Evolutionary conservation across 106 monocot genomes (phyloP).

Genomic region (Iris macrosiphon): DNA sequence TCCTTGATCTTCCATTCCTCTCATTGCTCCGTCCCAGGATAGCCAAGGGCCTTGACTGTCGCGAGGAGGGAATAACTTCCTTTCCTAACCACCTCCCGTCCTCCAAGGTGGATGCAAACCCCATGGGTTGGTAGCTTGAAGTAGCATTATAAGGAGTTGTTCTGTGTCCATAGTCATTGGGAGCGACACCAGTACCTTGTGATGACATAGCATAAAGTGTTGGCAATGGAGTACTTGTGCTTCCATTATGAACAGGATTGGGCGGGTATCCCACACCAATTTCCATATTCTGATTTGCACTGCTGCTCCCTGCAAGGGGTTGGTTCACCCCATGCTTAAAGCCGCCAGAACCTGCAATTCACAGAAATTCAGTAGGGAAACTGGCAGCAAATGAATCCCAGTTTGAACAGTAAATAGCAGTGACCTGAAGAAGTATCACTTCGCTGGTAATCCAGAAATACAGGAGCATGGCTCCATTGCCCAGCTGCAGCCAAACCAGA

Average conservation of each 20-base stretch:
- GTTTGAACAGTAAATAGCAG: neutral
- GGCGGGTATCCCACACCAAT: neutral
- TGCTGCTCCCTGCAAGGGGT: neutral
- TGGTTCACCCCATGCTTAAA: constrained; percentile 8
- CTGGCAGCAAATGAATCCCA: neutral
- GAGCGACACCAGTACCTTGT: neutral
- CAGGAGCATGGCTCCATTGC: constrained; percentile 10
- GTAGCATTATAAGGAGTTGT: constrained; percentile 7
- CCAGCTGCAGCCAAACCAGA: constrained; percentile 1
- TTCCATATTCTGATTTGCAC: neutral
- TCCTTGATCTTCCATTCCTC: constrained; percentile 21
- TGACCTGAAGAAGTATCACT: constrained; percentile 14
- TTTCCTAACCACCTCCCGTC: neutral
- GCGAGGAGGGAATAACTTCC: neutral
- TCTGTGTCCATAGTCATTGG: constrained; percentile 2
- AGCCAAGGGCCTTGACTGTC: constrained; percentile 16
- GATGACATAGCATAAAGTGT: neutral
- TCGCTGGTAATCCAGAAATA: constrained; percentile 3
- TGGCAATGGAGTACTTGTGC: neutral
- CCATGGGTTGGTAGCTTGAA: constrained; percentile 4
- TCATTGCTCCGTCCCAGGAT: constrained; percentile 11
- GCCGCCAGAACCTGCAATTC: constrained; percentile 5
- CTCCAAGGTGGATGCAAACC: constrained; percentile 3
- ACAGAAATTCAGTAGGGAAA: neutral
- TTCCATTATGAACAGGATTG: constrained; percentile 2